Evolutionary conservation across 2,329 filamentous ascomycete species (phyloP), one percentile per base, ranked within the genome.

Genomic region (Cercospora canescens): DNA sequence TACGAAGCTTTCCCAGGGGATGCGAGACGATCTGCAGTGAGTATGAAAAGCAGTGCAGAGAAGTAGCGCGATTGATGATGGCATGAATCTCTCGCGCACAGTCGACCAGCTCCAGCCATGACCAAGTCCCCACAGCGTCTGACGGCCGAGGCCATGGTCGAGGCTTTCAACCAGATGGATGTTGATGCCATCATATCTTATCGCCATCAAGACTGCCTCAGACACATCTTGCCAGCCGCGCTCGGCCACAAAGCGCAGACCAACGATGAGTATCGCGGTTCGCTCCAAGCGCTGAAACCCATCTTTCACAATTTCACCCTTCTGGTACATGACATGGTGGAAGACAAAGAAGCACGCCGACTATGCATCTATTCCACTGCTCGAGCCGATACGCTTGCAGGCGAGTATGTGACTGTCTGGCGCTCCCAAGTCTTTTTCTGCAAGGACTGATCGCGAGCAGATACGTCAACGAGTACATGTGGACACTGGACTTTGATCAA

Each of bases 321-420:
- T 30, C 70, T 62, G 8, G 67, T 77, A 21, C 69, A 75, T 35
- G 77, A 79, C 59, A 54, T 76, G 1, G 62, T 79, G 30, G 77
- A 79, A 60, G 76, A 77, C 30, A 45, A 1, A 54, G 59, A 69
- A 5, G 64, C 67, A 11, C 64, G 66, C 37, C 72, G 72, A 48
- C 76, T 79, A 28, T 72, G 75, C 52, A 73, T 78, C 72, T 78
- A 72, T 55, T 61, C 78, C 5, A 73, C 57, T n/a, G 77, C 77
- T 6, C 59, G 67, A 34, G 77, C 76, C 4, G 73, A 78, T 28
- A 79, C 74, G 4, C 62, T 70, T 1, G 69, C 73, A 5, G 66
- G 66, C 54, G 60, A 70, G 60, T 68, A 68, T 65, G 58, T 34
- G 26, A 35, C 18, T 11, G 26, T 58, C n/a, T 24, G 21, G 11